phyloP scores from a whole-genome alignment of 2,329 filamentous ascomycete species.

The Ophiosphaerella herpotricha region DNA sequence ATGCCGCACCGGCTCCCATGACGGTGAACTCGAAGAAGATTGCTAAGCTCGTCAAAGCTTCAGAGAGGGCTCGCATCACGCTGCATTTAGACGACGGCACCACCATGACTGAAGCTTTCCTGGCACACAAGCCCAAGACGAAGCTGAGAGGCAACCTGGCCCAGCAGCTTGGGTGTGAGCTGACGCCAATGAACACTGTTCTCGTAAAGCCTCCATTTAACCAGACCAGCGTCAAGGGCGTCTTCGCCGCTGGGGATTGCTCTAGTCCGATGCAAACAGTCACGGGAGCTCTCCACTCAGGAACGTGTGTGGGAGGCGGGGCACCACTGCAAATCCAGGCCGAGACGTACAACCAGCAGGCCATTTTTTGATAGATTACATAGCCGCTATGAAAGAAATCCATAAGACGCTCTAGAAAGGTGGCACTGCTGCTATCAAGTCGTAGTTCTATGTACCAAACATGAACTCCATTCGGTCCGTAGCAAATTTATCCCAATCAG shows the following conservation, averaged over 20 bases:
- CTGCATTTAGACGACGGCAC: neutral
- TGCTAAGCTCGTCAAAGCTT: neutral
- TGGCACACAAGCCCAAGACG: neutral
- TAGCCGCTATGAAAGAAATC: too few relatives aligned
- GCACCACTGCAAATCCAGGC: neutral
- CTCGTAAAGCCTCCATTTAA: neutral
- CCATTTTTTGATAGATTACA: too few relatives aligned
- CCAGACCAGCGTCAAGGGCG: neutral
- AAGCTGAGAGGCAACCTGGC: neutral
- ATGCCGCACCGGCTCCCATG: neutral
- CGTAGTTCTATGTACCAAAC: too few relatives aligned
- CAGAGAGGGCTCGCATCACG: neutral
- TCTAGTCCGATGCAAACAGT: neutral
- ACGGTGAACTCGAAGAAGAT: conserved; percentile 1
- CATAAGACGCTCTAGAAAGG: too few relatives aligned
- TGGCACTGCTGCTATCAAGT: too few relatives aligned
- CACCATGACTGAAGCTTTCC: neutral
- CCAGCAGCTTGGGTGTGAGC: neutral
- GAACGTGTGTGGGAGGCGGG: neutral
- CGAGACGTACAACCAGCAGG: neutral
- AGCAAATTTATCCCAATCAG: too few relatives aligned
- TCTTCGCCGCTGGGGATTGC: neutral
- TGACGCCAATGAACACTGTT: neutral
- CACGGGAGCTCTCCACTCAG: neutral
- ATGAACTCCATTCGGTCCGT: too few relatives aligned